Percentiles rank a stretch among this genome's conserved stretches.
phyloP scores from a whole-genome alignment of 1,284 basidiomycete genomes.

The Singerocomus inundabilis region DNA sequence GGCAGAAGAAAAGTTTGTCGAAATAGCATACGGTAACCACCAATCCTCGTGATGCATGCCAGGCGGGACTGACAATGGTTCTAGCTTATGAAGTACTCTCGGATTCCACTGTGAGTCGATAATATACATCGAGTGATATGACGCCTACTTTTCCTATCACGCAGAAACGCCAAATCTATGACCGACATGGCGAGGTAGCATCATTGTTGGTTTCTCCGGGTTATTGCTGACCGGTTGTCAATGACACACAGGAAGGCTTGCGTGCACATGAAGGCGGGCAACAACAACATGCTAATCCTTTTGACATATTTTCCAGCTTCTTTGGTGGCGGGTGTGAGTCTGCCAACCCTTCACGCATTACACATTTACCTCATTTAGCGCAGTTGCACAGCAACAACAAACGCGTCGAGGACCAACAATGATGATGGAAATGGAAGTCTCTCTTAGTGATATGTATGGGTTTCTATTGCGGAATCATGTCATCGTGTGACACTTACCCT shows the following conservation, averaged over 20 bases:
- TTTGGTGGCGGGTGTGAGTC: slow-evolving; percentile 76
- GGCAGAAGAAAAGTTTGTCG: slow-evolving; percentile 84
- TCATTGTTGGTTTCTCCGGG: slow-evolving; percentile 9
- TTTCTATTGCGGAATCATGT: slow-evolving; percentile 1
- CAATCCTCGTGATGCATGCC: neutral
- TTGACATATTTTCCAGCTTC: slow-evolving; percentile 90
- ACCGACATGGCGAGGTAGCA: slow-evolving; percentile 81
- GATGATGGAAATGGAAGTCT: slow-evolving; percentile 85
- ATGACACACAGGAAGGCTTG: slow-evolving; percentile 65
- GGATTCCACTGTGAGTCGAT: slow-evolving; percentile 58
- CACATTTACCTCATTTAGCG: neutral
- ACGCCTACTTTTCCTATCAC: neutral
- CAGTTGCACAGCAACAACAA: slow-evolving; percentile 42
- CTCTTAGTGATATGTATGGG: slow-evolving; percentile 77
- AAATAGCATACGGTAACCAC: slow-evolving; percentile 78
- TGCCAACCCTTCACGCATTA: neutral
- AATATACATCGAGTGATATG: neutral
- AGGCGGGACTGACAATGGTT: slow-evolving; percentile 8
- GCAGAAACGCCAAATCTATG: slow-evolving; percentile 89
- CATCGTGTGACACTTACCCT: slow-evolving; percentile 9
- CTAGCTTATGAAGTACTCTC: slow-evolving; percentile 92
- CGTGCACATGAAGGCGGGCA: slow-evolving; percentile 83
- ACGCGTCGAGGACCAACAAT: slow-evolving; percentile 81
- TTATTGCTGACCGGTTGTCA: slow-evolving; percentile 7
- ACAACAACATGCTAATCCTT: slow-evolving; percentile 73